Evolutionary conservation across 2,329 filamentous ascomycete genomes (phyloP).

Genomic region (Calonectria fujianensis): DNA sequence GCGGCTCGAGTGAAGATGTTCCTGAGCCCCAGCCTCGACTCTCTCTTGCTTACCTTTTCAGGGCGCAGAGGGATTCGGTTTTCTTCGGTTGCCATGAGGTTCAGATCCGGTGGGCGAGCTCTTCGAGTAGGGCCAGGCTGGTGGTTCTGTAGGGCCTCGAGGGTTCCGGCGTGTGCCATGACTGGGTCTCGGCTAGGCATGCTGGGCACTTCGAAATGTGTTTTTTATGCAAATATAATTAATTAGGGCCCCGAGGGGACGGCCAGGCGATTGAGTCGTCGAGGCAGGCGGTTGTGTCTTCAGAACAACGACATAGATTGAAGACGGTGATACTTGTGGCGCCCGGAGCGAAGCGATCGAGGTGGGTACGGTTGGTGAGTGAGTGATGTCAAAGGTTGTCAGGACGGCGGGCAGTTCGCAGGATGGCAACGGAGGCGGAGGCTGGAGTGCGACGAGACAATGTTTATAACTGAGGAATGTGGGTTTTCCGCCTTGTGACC

Average conservation of each 20-base stretch:
- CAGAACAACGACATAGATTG: slow-evolving; percentile 45
- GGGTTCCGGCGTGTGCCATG: slow-evolving; percentile 50
- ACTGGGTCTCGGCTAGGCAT: slow-evolving; percentile 55
- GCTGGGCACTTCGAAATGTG: not conserved
- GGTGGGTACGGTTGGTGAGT: not conserved
- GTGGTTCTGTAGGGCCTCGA: slow-evolving; percentile 53
- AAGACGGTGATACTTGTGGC: slow-evolving; percentile 21
- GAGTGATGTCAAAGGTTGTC: slow-evolving; percentile 32
- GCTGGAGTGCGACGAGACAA: slow-evolving; percentile 35
- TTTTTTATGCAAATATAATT: not conserved
- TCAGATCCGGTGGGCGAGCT: slow-evolving; percentile 53
- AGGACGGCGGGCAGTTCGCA: slow-evolving; percentile 12
- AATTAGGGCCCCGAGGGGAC: slow-evolving; percentile 34
- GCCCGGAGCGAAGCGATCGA: not conserved
- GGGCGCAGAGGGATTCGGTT: slow-evolving; percentile 65
- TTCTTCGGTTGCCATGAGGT: slow-evolving; percentile 54
- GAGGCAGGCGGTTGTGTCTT: slow-evolving; percentile 38
- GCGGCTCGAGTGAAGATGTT: slow-evolving; percentile 70
- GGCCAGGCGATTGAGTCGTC: slow-evolving; percentile 39
- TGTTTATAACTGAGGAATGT: slow-evolving; percentile 46
- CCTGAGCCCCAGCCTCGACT: slow-evolving; percentile 71
- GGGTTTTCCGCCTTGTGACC: slow-evolving; percentile 44
- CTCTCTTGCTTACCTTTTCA: slow-evolving; percentile 66
- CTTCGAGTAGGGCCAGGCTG: slow-evolving; percentile 49
- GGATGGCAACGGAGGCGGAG: slow-evolving; percentile 28